Base-by-base conservation (phyloP, 2,329 filamentous ascomycete genomes). In the Colletotrichum magnum region DNA sequence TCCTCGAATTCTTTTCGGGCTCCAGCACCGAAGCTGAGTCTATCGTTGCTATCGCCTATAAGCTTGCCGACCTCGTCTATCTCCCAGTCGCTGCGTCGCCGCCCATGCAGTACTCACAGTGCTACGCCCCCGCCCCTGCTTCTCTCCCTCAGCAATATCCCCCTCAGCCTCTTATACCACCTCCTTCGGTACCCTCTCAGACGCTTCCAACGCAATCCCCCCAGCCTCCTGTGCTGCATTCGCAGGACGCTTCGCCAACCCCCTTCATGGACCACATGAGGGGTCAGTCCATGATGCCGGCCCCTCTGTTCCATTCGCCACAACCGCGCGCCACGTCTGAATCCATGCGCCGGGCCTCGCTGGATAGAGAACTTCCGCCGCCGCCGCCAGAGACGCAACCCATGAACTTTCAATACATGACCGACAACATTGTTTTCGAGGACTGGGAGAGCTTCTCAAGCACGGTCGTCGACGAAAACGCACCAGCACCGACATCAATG, bases 1-100 rank as follows among this genome's bases (percentile, higher is more conserved):
- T 90, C 7, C 83, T 92, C 28, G 90, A 92, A 74, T 90, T 90
- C 74, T 91, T 90, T 74, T 89, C 87, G 5, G 85, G 87, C 45
- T 83, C 86, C 41, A 86, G 84, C 57, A 83, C 87, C 58, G 87
- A 89, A 71, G 87, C 88, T 0, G 83, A 87, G 69, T 85, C 83
- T 72, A 84, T 92, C 52, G 87, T 89, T 13, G 82, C 84, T 61
- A 81, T 88, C 60, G 89, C 89, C 4, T 90, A 89, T 74, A 86
- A 88, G 36, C 79, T 88, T 64, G 88, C 86, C 21, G 83, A 86
- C 32, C 82, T 84, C 39, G 81, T 84, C 57, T 79, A 82, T 32
- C 58, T 72, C 2, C 66, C 62, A 18, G 69, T 72, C 21, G 64
- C 58, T 6, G 71, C 71, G 18, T 72, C 71, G 32, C 71, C 71